These are phyloP conservation scores for Aureobasidium lini DNA, from an alignment of 2,329 filamentous ascomycete genomes.

Conservation along the genomic window DNA sequence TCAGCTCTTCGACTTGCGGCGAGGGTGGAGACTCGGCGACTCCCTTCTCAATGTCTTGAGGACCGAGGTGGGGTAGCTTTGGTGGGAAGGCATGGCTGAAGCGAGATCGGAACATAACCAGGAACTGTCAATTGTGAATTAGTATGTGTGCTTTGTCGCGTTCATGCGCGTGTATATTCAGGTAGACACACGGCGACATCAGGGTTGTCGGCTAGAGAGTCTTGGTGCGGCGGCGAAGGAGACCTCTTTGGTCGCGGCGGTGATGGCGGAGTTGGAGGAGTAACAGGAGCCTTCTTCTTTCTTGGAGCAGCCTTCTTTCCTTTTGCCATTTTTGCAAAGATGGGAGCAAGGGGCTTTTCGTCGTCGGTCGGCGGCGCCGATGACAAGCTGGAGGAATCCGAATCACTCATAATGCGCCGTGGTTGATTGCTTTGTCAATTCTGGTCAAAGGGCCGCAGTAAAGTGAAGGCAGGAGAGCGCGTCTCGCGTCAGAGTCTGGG, in stretches of 20 bases:
- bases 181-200: conserved; percentile 74
- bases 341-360: conserved; percentile 36
- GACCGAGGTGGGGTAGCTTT: conserved; percentile 81
- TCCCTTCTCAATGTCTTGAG: conserved; percentile 88
- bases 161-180: conserved; percentile 20
- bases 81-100: conserved; percentile 86
- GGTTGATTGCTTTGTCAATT: not conserved
- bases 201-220: conserved; percentile 79
- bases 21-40: conserved; percentile 71
- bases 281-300: conserved; percentile 35
- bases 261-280: conserved; percentile 42
- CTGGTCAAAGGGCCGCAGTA: not conserved
- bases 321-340: conserved; percentile 26
- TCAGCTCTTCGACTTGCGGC: conserved; percentile 75
- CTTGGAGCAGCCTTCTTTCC: conserved; percentile 8
- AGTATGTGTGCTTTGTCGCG: conserved; percentile 34
- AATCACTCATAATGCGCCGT: conserved; percentile 42
- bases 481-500: not conserved
- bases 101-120: conserved; percentile 94
- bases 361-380: conserved; percentile 54
- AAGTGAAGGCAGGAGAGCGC: conserved; percentile 4
- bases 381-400: conserved; percentile 51
- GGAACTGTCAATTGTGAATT: conserved; percentile 57
- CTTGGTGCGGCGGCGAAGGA: conserved; percentile 84
- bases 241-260: conserved; percentile 56